Evolutionary conservation across 345 rosid genomes (phyloP).

Genomic region (Physaria fendleri): DNA sequence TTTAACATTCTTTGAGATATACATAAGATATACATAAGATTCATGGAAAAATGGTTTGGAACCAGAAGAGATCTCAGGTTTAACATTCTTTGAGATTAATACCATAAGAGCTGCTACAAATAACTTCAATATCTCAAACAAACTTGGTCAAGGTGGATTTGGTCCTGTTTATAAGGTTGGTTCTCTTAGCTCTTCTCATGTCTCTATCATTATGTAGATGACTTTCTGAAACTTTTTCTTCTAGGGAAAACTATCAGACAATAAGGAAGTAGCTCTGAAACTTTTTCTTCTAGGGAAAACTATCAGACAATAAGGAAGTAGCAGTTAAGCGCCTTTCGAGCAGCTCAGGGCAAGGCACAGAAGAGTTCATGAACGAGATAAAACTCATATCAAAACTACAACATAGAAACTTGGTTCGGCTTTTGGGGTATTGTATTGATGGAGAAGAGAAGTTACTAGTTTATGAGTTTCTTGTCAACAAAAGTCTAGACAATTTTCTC

Average conservation of each 20-base stretch:
- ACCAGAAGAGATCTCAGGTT: slow-evolving; percentile 9
- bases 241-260: slow-evolving; percentile 30
- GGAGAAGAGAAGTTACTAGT: slow-evolving; percentile 20
- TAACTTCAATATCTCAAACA: slow-evolving; percentile 15
- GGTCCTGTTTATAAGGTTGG: slow-evolving; percentile 28
- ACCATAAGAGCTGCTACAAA: slow-evolving; percentile 19
- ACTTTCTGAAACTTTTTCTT: background rate
- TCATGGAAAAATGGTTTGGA: slow-evolving; percentile 20
- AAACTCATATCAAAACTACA: slow-evolving; percentile 42
- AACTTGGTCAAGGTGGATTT: slow-evolving; percentile 29
- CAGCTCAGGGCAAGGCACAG: slow-evolving; percentile 35
- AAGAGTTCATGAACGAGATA: slow-evolving; percentile 37
- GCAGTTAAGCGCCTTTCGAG: slow-evolving; percentile 39
- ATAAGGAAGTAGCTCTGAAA: slow-evolving; percentile 38
- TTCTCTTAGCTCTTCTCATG: background rate
- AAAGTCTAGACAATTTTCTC: background rate
- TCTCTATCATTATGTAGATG: background rate
- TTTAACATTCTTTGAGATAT: slow-evolving; percentile 23
- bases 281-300: slow-evolving; percentile 31
- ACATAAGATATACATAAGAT: too few relatives aligned
- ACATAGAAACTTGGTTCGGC: slow-evolving; percentile 52
- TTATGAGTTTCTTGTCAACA: background rate
- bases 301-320: slow-evolving; percentile 30
- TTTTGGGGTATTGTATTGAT: slow-evolving; percentile 44
- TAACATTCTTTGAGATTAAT: slow-evolving; percentile 21